These are phyloP conservation scores for Amanita jacksonii DNA, from an alignment of 768 basidiomycete genomes.

Conservation along the genomic window DNA sequence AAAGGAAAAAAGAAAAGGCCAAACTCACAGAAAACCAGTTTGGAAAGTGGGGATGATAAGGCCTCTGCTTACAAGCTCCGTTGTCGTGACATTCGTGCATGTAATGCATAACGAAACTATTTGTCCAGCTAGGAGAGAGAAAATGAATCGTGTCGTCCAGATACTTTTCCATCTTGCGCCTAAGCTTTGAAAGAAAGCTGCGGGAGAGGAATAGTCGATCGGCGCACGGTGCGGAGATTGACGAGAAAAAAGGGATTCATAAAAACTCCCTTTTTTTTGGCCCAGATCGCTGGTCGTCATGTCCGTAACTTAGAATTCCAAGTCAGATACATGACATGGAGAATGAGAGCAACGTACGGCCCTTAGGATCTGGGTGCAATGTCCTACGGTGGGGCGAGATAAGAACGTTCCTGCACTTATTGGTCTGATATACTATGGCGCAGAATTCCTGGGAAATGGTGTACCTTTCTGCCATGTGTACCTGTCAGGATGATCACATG, in stretches of 20 bases:
- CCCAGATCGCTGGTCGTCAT: background rate
- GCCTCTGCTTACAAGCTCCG: conserved; percentile 58
- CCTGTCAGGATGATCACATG: too few species aligned
- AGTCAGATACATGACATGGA: too few species aligned
- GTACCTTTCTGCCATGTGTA: too few species aligned
- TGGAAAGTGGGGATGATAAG: conserved; percentile 78
- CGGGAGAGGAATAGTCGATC: conserved; percentile 55
- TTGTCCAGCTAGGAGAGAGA: conserved; percentile 70
- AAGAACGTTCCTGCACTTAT: too few species aligned
- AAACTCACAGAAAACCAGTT: conserved; percentile 69
- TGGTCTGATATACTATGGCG: too few species aligned
- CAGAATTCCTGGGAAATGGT: too few species aligned
- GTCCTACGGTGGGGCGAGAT: too few species aligned
- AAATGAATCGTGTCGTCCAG: conserved; percentile 68
- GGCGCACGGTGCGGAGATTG: conserved; percentile 37
- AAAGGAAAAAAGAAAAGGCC: background rate
- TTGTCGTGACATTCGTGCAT: conserved; percentile 81
- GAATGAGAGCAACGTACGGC: too few species aligned
- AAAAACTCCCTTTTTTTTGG: too few species aligned
- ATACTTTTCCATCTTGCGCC: conserved; percentile 58
- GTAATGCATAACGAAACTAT: conserved; percentile 83
- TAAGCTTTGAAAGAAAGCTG: conserved; percentile 43
- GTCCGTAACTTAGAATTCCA: too few species aligned
- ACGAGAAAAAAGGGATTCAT: background rate
- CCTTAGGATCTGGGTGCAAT: too few species aligned